Base-by-base conservation (phyloP, 2,329 filamentous ascomycete genomes). In the Didymellaceae sp. region DNA sequence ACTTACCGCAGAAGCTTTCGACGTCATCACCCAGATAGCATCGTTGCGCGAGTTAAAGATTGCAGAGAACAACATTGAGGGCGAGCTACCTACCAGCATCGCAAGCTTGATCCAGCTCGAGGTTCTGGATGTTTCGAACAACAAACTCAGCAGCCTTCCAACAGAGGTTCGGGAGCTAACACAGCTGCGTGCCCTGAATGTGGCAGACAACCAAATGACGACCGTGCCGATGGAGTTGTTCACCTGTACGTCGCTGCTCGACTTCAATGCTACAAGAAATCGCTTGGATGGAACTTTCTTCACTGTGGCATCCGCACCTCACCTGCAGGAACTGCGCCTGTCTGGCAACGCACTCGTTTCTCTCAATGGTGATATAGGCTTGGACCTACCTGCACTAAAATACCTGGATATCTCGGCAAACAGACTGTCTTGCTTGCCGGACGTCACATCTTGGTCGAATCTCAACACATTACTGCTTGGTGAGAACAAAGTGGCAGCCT, bases 401-500 rank as follows among this genome's bases (percentile, higher is more conserved):
- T 85, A 86, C 39, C 74, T 97, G 9, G 86, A 86, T 25, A 76
- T 95, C n/a, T 89, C 89, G 1, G 85, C 87, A 71, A 99, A 99
- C 70, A 84, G 90, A 9, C 76, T 99, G 6, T 83, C 85, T 53
- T 73, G 74, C 0, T 76, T 99, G 10, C 91, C 93, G 0, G 82
- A 89, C 58, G 77, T 97, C 60, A 80, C 82, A n/a, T 80, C 80
- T 2, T 97, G 91, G 89, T 78, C 78, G 4, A 86, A 81, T 41
- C 81, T 97, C 5, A 73, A 88, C 26, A 91, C 87, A 1, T 75
- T 99, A 9, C 81, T 86, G 1, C 87, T 87, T 0, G 89, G 93
- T 40, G 90, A 95, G 61, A 99, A 99, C 68, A 87, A 82, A 61
- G 84, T 99, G 18, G 77, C 82, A 2, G 77, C 80, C 3, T 80